Conservation (phyloP, 805 yeast genomes). For the Jamesozyma hellenica region DNA sequence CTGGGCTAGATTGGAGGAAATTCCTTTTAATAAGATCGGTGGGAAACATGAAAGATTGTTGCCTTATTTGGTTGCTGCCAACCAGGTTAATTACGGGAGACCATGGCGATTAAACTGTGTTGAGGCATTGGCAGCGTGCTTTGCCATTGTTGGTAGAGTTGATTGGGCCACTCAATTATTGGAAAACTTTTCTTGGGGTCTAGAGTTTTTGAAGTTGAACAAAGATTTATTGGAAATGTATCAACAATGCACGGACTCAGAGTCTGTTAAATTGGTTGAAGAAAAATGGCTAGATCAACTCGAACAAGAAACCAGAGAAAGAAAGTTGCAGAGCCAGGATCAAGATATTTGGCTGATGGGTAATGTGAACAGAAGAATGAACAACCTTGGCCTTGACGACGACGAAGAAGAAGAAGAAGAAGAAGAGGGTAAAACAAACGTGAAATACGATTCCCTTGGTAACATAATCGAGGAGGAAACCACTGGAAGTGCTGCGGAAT, state of each 20-base stretch:
- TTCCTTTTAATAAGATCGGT: conserved; percentile 89
- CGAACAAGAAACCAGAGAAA: conserved; percentile 54
- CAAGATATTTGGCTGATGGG: conserved; percentile 74
- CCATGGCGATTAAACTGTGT: conserved; percentile 96
- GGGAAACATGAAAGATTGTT: conserved; percentile 78
- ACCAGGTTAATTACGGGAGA: conserved; percentile 91
- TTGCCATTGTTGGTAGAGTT: conserved; percentile 81
- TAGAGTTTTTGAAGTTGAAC: conserved; percentile 74
- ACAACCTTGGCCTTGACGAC: conserved; percentile 9
- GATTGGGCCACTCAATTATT: conserved; percentile 82
- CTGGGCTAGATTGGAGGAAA: conserved; percentile 95
- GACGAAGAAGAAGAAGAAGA: conserved; percentile 11
- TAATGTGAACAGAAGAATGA: conserved; percentile 54
- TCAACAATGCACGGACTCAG: conserved; percentile 71
- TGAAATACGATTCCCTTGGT: conserved; percentile 17
- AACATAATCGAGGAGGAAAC: conserved; percentile 20
- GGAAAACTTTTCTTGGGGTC: conserved; percentile 86
- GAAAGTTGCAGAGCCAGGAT: conserved; percentile 43
- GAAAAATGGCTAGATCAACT: conserved; percentile 59
- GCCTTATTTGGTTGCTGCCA: conserved; percentile 92
- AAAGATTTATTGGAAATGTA: conserved; percentile 67
- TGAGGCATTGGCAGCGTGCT: conserved; percentile 94
- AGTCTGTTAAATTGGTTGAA: conserved; percentile 62
- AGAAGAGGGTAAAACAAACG: conserved; percentile 1
- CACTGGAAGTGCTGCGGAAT: conserved; percentile 13